These are phyloP conservation scores for Venturia nashicola DNA, from an alignment of 2,329 filamentous ascomycete species.

Conservation along the genomic window DNA sequence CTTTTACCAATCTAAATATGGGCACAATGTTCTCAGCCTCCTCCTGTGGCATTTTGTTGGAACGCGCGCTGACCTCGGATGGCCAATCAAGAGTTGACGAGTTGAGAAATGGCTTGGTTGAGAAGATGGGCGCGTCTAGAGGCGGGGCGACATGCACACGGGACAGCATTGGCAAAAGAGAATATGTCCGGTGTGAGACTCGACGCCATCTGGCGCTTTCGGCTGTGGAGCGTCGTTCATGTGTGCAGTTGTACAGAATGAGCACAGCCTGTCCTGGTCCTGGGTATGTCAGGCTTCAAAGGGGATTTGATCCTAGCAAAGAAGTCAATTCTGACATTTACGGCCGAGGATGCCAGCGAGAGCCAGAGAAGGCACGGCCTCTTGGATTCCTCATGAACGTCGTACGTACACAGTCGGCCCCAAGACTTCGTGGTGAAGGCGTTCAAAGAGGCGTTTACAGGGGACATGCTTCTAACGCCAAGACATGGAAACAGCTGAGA, in stretches of 20 bases:
- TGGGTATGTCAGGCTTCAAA: neutral
- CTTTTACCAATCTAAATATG: neutral
- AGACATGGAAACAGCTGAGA: neutral
- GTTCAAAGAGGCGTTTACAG: neutral
- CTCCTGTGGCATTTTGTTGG: neutral
- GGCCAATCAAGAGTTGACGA: neutral
- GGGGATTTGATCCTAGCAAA: no score
- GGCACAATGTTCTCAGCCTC: neutral
- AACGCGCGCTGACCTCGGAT: neutral
- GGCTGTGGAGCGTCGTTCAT: neutral
- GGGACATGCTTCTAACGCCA: neutral
- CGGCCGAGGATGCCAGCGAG: no score
- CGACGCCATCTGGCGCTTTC: neutral
- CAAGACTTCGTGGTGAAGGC: neutral
- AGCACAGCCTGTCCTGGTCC: neutral
- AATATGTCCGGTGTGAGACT: neutral
- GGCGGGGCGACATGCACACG: neutral
- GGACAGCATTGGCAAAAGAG: neutral
- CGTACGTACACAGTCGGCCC: neutral
- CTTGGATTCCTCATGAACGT: neutral
- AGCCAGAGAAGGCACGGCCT: no score
- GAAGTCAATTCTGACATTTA: no score
- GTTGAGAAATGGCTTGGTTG: neutral
- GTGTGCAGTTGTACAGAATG: neutral
- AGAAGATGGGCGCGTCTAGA: neutral